A percentile compares a stretch with the other conserved stretches of the same genome.
phyloP scores from a whole-genome alignment of 345 rosid species.

The Acer negundo region DNA sequence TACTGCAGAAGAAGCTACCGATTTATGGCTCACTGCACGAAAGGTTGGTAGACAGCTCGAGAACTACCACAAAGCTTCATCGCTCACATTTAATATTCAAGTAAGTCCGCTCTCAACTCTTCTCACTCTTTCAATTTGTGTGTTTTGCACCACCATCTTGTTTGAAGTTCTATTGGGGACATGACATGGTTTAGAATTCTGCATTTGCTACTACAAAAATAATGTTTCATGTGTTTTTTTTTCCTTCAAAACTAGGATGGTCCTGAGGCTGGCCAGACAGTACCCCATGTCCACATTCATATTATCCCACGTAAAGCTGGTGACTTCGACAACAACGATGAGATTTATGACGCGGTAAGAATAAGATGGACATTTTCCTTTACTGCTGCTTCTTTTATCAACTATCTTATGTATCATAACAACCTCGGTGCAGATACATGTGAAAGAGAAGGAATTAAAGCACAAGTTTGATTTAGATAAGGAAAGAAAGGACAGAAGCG shows the following conservation, averaged over 20 bases:
- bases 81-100: conserved; percentile 77
- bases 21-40: conserved; percentile 81
- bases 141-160: background rate
- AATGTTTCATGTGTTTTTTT: background rate
- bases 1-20: conserved; percentile 73
- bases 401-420: background rate
- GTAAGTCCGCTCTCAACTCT: conserved; percentile 38
- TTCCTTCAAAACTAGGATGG: conserved; percentile 59
- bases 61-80: conserved; percentile 69
- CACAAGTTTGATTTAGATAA: conserved; percentile 75
- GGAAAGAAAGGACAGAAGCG: conserved; percentile 72
- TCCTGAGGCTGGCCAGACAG: conserved; percentile 89
- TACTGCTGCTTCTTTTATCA: background rate
- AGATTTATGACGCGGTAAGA: conserved; percentile 70
- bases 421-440: conserved; percentile 51
- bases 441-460: conserved; percentile 69
- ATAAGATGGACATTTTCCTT: conserved; percentile 35
- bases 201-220: background rate
- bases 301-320: conserved; percentile 77
- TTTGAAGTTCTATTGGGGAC: background rate
- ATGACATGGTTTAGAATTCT: background rate
- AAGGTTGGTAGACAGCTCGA: conserved; percentile 75
- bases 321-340: conserved; percentile 90
- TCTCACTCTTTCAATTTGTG: background rate
- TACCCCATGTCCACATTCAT: conserved; percentile 92